A percentile compares a stretch with the other conserved stretches of the same genome.
Conservation (phyloP, 1,139 yeast genomes). For the Debaryomyces psychrophilus region DNA sequence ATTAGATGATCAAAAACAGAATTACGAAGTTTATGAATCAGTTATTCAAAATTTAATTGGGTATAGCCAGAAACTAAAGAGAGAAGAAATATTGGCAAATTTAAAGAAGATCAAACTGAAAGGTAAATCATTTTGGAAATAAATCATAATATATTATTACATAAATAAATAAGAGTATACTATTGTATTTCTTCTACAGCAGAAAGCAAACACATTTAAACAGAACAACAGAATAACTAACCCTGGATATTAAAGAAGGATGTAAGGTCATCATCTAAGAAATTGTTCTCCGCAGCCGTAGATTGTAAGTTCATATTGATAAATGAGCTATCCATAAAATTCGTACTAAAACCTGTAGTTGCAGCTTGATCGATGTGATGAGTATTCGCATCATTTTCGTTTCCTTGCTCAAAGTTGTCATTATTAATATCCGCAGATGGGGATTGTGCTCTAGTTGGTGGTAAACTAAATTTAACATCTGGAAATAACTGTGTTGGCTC, state of each 20-base stretch:
- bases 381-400: slow-evolving; percentile 18
- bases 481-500: slow-evolving; percentile 57
- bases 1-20: slow-evolving; percentile 45
- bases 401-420: not conserved
- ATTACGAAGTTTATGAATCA: slow-evolving; percentile 66
- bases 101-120: slow-evolving; percentile 33
- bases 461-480: slow-evolving; percentile 34
- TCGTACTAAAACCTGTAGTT: slow-evolving; percentile 31
- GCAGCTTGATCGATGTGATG: slow-evolving; percentile 10
- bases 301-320: slow-evolving; percentile 51
- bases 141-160: slow-evolving; percentile 1
- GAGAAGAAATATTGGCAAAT: slow-evolving; percentile 51
- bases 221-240: slow-evolving; percentile 7
- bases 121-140: slow-evolving; percentile 14
- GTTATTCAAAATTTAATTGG: slow-evolving; percentile 75
- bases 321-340: slow-evolving; percentile 48
- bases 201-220: not conserved
- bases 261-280: slow-evolving; percentile 38
- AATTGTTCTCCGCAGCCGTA: slow-evolving; percentile 38
- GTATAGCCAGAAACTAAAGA: slow-evolving; percentile 60
- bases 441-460: slow-evolving; percentile 45
- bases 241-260: slow-evolving; percentile 33
- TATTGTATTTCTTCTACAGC: not conserved
- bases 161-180: slow-evolving; percentile 1
- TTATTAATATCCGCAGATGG: slow-evolving; percentile 21